Conservation (phyloP, 2,329 filamentous ascomycete genomes). For the Seiridium cupressi region DNA sequence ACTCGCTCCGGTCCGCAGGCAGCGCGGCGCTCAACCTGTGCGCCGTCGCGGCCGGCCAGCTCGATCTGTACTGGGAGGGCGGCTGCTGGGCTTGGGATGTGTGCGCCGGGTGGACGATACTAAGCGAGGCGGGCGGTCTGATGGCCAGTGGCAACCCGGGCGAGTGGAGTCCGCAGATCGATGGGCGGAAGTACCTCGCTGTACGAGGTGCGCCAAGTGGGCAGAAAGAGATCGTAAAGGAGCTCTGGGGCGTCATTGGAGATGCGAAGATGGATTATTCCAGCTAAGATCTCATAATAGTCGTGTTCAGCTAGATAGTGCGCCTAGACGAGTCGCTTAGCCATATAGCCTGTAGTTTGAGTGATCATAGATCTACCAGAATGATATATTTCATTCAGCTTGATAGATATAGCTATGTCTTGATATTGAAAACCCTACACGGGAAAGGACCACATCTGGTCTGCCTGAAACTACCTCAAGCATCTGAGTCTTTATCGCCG, state of each 20-base stretch:
- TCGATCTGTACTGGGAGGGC: slow-evolving; percentile 80
- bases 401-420: no score
- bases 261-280: slow-evolving; percentile 50
- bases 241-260: slow-evolving; percentile 63
- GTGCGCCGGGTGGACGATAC: slow-evolving; percentile 75
- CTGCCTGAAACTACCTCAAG: no score
- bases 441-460: no score
- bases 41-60: slow-evolving; percentile 65
- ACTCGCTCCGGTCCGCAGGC: slow-evolving; percentile 68
- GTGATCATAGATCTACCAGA: no score
- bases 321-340: no score
- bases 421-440: no score
- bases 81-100: slow-evolving; percentile 87
- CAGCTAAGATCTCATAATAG: slow-evolving; percentile 12
- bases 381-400: no score
- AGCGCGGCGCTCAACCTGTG: slow-evolving; percentile 75
- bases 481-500: no score
- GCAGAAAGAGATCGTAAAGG: slow-evolving; percentile 60
- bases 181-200: slow-evolving; percentile 61
- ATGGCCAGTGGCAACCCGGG: slow-evolving; percentile 74
- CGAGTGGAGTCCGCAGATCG: slow-evolving; percentile 62
- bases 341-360: no score
- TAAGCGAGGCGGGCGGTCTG: slow-evolving; percentile 70
- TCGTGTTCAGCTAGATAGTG: no score
- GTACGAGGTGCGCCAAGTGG: slow-evolving; percentile 58